Conservation (phyloP, 1,139 yeast genomes). For the Protomyces macrosporus region DNA sequence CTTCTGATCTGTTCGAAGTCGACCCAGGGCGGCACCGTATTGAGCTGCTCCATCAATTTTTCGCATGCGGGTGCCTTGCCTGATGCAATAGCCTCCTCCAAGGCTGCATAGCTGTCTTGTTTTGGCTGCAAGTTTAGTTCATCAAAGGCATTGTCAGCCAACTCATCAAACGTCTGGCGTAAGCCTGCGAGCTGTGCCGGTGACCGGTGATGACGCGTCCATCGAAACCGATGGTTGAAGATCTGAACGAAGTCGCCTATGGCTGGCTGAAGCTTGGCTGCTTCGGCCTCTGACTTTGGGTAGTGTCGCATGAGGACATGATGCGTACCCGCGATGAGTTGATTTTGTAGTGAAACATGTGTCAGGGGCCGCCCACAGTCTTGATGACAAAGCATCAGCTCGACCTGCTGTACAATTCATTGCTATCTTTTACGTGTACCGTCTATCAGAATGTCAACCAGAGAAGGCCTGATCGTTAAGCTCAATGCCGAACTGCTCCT, state of each 20-base stretch:
- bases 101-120: slow-evolving; percentile 7
- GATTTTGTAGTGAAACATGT: too few relatives aligned
- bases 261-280: neutral
- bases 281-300: slow-evolving; percentile 15
- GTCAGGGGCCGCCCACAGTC: too few relatives aligned
- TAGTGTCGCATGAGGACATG: slow-evolving; percentile 2
- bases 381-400: too few relatives aligned
- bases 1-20: slow-evolving; percentile 24
- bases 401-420: too few relatives aligned
- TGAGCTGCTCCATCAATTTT: slow-evolving; percentile 3
- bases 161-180: slow-evolving; percentile 2
- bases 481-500: slow-evolving; percentile 31
- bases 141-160: slow-evolving; percentile 11
- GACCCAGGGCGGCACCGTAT: slow-evolving; percentile 25
- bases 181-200: slow-evolving; percentile 16
- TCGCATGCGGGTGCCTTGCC: slow-evolving; percentile 1
- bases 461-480: slow-evolving; percentile 19
- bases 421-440: too few relatives aligned
- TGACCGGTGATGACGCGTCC: slow-evolving; percentile 7
- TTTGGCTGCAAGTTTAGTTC: slow-evolving; percentile 12
- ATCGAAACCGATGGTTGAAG: slow-evolving; percentile 4
- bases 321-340: too few relatives aligned
- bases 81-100: slow-evolving; percentile 3
- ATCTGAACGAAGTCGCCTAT: slow-evolving; percentile 15
- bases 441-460: neutral